These are phyloP conservation scores for Saccharum spontaneum DNA, from an alignment of 176 grass and related monocot species.

Conservation along the genomic window DNA sequence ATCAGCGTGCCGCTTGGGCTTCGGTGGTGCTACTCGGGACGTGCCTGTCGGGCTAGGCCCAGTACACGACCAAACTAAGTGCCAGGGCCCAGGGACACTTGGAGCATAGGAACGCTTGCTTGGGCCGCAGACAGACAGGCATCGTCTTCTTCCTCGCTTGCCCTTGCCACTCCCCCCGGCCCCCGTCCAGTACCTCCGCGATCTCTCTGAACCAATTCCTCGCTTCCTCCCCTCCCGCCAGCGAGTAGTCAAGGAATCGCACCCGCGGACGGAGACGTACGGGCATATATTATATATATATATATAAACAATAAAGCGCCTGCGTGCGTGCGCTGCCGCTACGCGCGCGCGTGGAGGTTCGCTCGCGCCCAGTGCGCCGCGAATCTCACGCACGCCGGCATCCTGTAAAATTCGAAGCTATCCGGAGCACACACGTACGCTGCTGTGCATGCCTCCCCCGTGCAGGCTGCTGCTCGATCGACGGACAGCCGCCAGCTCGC, in stretches of 20 bases:
- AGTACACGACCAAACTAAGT: neutral
- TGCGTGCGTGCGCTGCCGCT: neutral
- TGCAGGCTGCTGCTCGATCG: neutral
- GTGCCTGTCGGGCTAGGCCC: no score
- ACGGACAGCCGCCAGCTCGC: neutral
- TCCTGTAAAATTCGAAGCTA: conserved; percentile 17
- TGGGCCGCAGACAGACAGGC: neutral
- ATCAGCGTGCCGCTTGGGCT: neutral
- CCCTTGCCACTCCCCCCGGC: no score
- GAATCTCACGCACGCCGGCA: conserved; percentile 32
- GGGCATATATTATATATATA: no score
- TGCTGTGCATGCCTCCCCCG: neutral
- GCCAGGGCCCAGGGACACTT: neutral
- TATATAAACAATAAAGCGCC: no score
- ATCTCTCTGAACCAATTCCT: neutral
- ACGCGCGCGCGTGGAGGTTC: neutral
- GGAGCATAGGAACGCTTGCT: neutral
- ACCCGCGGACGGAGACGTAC: neutral
- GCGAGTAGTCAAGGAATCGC: conserved; percentile 26
- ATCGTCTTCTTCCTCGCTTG: no score
- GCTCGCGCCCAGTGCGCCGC: conserved; percentile 18
- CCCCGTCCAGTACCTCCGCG: neutral
- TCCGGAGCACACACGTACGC: neutral
- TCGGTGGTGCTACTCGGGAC: neutral
- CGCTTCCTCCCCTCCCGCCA: neutral